Base-by-base conservation (phyloP, 2,329 filamentous ascomycete genomes). In the Pseudomassariella vexata region DNA sequence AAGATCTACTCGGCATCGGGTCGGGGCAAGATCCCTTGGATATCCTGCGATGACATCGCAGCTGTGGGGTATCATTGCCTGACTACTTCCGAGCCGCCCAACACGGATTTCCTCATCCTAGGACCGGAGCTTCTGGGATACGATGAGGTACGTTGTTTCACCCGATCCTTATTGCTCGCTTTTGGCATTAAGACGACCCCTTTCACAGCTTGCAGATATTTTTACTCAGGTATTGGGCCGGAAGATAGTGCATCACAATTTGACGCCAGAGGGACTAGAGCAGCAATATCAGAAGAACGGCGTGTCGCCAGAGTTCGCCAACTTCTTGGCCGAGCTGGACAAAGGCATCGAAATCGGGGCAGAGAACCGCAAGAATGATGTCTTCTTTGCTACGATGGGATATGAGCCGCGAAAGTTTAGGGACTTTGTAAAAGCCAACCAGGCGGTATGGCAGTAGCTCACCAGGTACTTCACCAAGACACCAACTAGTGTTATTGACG, bases 31-130 rank as follows among this genome's bases (percentile, higher is more conserved):
- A 51, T 70, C n/a, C 63, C 65, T 0, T 70, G 65, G 46, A 52
- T 73, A 5, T 60, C 60, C 10, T 58, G 59, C 5, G 47, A 59
- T 18, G 68, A 72, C 34, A 66, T 73, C 30, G 66, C 66, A 1
- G 57, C 56, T 4, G 60, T 67, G 3, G 66, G 61, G 2, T 56
- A 58, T 35, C 44, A 52, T 24, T 54, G 59, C 2, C 47, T 72
- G 8, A 34, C 32, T 6, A 53, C 58, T 12, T 34, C 50, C 17
- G 47, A 57, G 9, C 39, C 60, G 4, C 59, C 60, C 10, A 66
- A 69, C 36, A 57, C 49, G 1, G 63, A 70, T 19, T 55, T 52
- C 33, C 9, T 58, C 1, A 39, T 65, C 9, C 31, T 62, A 2
- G 59, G 62, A 1, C n/a, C n/a, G n/a, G n/a, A n/a, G n/a, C n/a